Evolutionary conservation across 2,329 filamentous ascomycete species (phyloP).

Genomic region (Colletotrichum sojae): DNA sequence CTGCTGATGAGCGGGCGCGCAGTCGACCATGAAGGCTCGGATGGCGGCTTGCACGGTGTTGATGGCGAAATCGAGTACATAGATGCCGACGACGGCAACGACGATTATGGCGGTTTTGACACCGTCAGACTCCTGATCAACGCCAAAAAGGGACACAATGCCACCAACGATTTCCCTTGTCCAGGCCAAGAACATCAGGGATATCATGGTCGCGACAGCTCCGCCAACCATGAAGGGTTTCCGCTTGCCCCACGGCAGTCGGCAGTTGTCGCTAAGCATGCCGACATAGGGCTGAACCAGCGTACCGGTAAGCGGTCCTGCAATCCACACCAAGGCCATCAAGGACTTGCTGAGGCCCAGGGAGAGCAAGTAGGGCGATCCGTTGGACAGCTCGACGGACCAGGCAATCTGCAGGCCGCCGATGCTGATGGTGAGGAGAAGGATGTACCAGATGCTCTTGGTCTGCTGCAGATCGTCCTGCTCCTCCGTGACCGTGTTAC

Average conservation of each 20-base stretch:
- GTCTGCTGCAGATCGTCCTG: constrained; percentile 65
- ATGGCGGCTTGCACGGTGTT: constrained; percentile 97
- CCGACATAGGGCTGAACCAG: constrained; percentile 88
- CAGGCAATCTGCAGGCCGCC: constrained; percentile 94
- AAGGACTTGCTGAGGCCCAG: constrained; percentile 86
- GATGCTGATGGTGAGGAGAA: constrained; percentile 88
- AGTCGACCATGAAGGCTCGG: constrained; percentile 93
- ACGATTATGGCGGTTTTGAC: constrained; percentile 79
- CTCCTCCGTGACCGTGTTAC: constrained; percentile 25
- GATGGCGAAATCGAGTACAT: constrained; percentile 93
- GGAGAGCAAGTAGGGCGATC: constrained; percentile 86
- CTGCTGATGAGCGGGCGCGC: constrained; percentile 92
- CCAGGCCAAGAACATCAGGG: constrained; percentile 81
- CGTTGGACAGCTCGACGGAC: constrained; percentile 95
- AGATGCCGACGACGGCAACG: constrained; percentile 88
- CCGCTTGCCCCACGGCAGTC: constrained; percentile 80
- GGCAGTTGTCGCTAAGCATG: constrained; percentile 84
- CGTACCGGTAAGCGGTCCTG: constrained; percentile 82
- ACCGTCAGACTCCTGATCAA: constrained; percentile 73
- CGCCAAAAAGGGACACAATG: constrained; percentile 79
- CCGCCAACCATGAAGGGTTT: constrained; percentile 87
- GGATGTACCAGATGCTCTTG: constrained; percentile 88
- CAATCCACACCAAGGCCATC: constrained; percentile 88
- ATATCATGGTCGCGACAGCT: constrained; percentile 74
- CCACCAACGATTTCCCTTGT: constrained; percentile 79